Evolutionary conservation across 805 yeast genomes (phyloP), one percentile per base, ranked within the genome.

Genomic region (Kluyveromyces starmeri): DNA sequence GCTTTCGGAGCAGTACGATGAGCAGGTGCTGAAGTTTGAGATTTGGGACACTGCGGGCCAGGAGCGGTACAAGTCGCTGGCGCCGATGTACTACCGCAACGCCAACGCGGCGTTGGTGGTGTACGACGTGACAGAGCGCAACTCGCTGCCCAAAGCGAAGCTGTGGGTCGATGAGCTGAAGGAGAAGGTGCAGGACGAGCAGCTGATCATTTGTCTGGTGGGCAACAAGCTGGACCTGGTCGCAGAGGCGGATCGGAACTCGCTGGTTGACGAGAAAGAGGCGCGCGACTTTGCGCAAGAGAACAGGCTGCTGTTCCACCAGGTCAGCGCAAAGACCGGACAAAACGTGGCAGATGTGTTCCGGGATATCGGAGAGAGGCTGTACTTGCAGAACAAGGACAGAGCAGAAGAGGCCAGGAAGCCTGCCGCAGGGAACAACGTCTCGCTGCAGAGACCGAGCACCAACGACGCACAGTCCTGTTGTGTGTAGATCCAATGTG

Each of bases 11-110:
- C 43, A 46, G 24, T 41, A 42, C 20, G 38, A 26, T 38, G 49
- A 48, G 19, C 47, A 43, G 4, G 47, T 53, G 3, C 56, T 70
- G 20, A 76, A 73, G 47, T 68, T 78, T 46, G 85, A 79, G 49
- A 76, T 79, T 34, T 79, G 92, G 95, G 98, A 89, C 55, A 89
- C 98, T 10, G 98, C 98, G 0, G 98, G 98, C 17, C 98, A 82
- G 54, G 94, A 82, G 53, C 65, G 94, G 32, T 83, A 83, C 63
- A 83, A 80, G 50, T 77, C 84, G 13, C 59, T 82, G 42, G 86
- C 92, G 0, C 92, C 94, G 12, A 77, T 83, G 78, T 82, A 83
- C 53, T 82, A 83, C 51, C 62, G 94, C 36, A 81, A 83, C 47
- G 79, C 92, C 1, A 75, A 82, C 50, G 73, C 80, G 19, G 97